Evolutionary conservation across 495 filamentous ascomycete genomes (phyloP).

Genomic region (Hypoxylon cercidicola): DNA sequence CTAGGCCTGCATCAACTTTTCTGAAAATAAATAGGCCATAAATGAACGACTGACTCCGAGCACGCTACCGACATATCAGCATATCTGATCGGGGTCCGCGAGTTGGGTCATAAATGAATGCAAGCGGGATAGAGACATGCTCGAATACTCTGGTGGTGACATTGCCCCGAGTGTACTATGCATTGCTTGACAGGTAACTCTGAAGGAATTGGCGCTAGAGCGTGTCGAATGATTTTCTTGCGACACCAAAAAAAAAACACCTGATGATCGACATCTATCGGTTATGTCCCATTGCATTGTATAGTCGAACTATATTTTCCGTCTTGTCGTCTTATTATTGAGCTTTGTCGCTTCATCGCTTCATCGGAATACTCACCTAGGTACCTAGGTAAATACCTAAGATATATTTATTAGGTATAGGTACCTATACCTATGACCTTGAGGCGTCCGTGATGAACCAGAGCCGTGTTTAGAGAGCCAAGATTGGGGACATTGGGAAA

Average conservation of each 20-base stretch:
- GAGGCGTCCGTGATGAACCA: too few species aligned
- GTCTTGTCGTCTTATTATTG: too few species aligned
- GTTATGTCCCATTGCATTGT: not conserved
- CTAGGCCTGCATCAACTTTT: not conserved
- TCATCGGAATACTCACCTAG: too few species aligned
- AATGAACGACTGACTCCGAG: not conserved
- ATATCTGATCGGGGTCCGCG: too few species aligned
- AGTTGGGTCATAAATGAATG: not conserved
- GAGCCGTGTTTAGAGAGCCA: not conserved
- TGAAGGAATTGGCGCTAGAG: not conserved
- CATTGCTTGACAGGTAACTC: not conserved
- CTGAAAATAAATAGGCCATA: conserved; percentile 1
- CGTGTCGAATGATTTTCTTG: conserved; percentile 10
- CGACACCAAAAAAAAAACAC: conserved; percentile 4
- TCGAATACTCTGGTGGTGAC: not conserved
- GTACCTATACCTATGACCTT: too few species aligned
- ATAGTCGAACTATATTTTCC: too few species aligned
- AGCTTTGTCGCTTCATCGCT: too few species aligned
- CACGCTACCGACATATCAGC: not conserved
- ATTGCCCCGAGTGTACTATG: not conserved
- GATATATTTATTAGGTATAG: too few species aligned
- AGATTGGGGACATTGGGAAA: not conserved
- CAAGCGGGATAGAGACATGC: not conserved
- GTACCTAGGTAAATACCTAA: too few species aligned
- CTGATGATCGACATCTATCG: conserved; percentile 16